These are phyloP conservation scores for Trichoderma sp. DNA, from an alignment of 2,329 filamentous ascomycete species.

Conservation along the genomic window DNA sequence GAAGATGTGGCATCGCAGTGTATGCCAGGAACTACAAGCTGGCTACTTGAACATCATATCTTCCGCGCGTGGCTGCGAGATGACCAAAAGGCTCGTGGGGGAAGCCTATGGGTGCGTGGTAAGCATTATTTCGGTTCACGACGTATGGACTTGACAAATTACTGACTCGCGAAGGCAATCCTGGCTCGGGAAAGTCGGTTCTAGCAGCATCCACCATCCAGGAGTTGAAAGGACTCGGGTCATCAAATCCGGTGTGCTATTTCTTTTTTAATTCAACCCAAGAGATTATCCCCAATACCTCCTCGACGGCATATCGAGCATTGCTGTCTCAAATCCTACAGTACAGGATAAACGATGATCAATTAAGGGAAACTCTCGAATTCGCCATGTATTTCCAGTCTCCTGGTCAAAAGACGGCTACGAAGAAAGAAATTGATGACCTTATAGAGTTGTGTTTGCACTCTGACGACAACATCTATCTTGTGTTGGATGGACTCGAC, in stretches of 20 bases:
- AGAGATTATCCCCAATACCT: not conserved
- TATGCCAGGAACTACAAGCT: not conserved
- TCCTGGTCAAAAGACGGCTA: not conserved
- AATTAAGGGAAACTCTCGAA: not conserved
- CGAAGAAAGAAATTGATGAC: not conserved
- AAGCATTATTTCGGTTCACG: not conserved
- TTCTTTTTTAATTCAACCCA: not conserved
- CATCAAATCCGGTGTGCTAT: not conserved
- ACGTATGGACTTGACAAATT: not conserved
- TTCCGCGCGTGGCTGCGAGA: not conserved
- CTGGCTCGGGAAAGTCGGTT: not conserved
- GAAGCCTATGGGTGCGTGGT: not conserved
- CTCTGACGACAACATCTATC: not conserved
- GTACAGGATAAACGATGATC: not conserved
- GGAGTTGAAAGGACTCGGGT: not conserved
- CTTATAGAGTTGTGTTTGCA: not conserved
- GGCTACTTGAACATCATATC: not conserved
- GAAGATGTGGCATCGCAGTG: not conserved
- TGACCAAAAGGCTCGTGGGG: not conserved
- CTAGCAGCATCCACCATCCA: not conserved
- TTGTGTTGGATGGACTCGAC: not conserved
- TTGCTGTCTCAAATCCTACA: not conserved
- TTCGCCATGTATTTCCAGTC: not conserved
- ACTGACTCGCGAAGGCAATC: not conserved
- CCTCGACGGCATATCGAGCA: not conserved